Evolutionary conservation across 805 yeast genomes (phyloP), one percentile per base, ranked within the genome.

Genomic region (Saccharomyces paradoxus): DNA sequence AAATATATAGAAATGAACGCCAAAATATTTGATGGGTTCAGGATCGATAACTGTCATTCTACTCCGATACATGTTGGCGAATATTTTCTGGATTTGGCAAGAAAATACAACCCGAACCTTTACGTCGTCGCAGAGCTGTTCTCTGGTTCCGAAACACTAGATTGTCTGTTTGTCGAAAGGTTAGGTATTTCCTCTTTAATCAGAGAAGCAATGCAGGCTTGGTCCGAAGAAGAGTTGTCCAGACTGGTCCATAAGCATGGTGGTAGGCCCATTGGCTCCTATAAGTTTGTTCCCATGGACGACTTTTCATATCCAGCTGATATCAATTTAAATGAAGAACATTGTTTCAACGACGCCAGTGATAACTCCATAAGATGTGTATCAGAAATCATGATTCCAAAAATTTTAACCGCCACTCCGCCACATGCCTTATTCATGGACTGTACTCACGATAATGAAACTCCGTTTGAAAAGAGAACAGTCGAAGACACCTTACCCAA

Each of bases 381-480:
- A 26, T 81, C 90, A 5, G 90, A 86, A 66, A 72, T 86, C 57
- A 82, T 82, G 56, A 77, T 87, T 50, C 92, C 95, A 1, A 78
- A 77, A 59, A 75, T 81, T 9, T 75, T 92, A 49, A 76, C 83
- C 1, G 77, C 85, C 3, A 80, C 84, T 48, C 82, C 84, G n/a
- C 95, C 96, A 3, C 97, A 90, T 71, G 97, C 98, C 0, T 75
- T 94, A 62, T 86, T 92, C 62, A 92, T 94, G 97, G 98, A 94
- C 66, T 92, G 97, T 65, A 91, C 98, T 1, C 99, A 92, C 69
- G 99, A 92, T 69, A 92, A 92, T 66, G 94, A 90, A 71, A 85
- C 83, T 22, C 96, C 97, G 1, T 79, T 77, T 47, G 95, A 92
- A 62, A 89, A 87, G 71, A 81, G 98, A 67, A 90, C 97, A 0